Evolutionary conservation across 768 basidiomycete species (phyloP), one percentile per base, ranked within the genome.

Genomic region (Agaricus bisporus): DNA sequence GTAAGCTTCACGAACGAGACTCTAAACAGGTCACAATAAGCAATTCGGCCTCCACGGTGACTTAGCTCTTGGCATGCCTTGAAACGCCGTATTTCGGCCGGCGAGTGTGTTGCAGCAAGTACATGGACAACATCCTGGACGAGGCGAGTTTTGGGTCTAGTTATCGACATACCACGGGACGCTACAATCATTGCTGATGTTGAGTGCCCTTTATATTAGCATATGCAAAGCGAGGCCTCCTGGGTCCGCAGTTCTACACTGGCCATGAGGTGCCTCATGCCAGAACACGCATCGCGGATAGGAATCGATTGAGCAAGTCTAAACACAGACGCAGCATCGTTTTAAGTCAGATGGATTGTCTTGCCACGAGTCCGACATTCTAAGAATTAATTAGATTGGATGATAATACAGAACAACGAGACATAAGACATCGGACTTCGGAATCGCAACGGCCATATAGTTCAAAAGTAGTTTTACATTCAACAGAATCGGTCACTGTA

Each of bases 401-500:
- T 39, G 8, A 50, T 50, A 3, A 12, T 28, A 45, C 44, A 29
- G 5, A 32, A 2, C 32, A 2, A 32, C 32, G 32, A 32, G 11
- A 32, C 32, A 32, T 4, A 22, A 4, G 22, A 22, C 22, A 32
- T 32, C 4, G 32, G 8, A 32, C 11, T 4, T 6, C 7, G 7
- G 11, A 32, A 11, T 32, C 11, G 32, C 32, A 32, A 32, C 32
- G 11, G 11, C 5, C 32, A 8, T 32, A 11, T 32, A 32, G 11
- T 32, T 8, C 32, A 32, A 35, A 17, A 14, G 15, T 22, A 28
- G 37, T 10, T 3, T 35, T 50, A 54, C 43, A 44, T 51, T 72
- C 60, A 81, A 66, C 78, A 79, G 56, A 81, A 79, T 22, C 78
- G 74, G 61, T 79, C 78, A 60, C 78, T 79, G 58, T 4, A 39